Evolutionary conservation across 805 yeast genomes (phyloP).

Genomic region (Metschnikowia shivogae): DNA sequence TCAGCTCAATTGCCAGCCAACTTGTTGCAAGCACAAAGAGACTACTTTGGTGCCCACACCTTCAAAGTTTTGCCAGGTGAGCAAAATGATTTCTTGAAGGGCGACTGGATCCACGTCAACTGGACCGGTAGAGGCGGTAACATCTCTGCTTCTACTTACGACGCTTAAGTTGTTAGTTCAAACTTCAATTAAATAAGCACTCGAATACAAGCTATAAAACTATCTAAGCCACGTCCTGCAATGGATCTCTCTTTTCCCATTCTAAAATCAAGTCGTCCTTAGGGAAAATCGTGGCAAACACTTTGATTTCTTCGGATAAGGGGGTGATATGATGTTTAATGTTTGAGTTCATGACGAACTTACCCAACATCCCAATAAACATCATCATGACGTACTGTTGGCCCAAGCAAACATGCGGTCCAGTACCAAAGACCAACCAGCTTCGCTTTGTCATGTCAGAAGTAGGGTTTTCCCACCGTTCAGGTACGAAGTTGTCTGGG

Average conservation of each 20-base stretch:
- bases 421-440: slow-evolving; percentile 97
- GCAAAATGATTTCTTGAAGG: slow-evolving; percentile 74
- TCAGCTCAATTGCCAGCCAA: slow-evolving; percentile 93
- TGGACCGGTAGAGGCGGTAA: slow-evolving; percentile 99
- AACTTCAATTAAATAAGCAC: background rate
- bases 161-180: slow-evolving; percentile 52
- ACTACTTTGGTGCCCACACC: slow-evolving; percentile 99
- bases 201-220: background rate
- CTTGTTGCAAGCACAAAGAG: slow-evolving; percentile 99
- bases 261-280: slow-evolving; percentile 85
- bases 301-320: slow-evolving; percentile 85
- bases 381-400: slow-evolving; percentile 90
- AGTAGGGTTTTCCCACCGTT: slow-evolving; percentile 87
- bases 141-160: slow-evolving; percentile 90
- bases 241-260: slow-evolving; percentile 65
- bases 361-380: slow-evolving; percentile 87
- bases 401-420: slow-evolving; percentile 95
- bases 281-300: slow-evolving; percentile 97
- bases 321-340: slow-evolving; percentile 80
- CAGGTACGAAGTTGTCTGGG: slow-evolving; percentile 93
- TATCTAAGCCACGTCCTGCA: slow-evolving; percentile 8
- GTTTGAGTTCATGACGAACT: slow-evolving; percentile 76
- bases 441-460: slow-evolving; percentile 77
- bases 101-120: slow-evolving; percentile 89
- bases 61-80: slow-evolving; percentile 88